Base-by-base conservation (phyloP, 805 yeast genomes). In the Metschnikowia reukaufii region DNA sequence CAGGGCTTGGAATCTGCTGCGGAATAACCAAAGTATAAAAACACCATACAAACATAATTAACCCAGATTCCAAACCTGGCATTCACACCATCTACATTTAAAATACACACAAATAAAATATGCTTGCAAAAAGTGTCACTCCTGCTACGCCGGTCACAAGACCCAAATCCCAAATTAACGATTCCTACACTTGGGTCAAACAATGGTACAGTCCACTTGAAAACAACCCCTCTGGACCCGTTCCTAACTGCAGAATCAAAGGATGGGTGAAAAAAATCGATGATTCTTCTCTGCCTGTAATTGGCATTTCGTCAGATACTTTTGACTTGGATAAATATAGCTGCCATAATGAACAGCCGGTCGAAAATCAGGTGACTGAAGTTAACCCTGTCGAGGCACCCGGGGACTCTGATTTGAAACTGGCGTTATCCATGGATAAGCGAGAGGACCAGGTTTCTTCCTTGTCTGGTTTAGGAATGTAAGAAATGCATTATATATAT, bases 331-430 rank as follows among this genome's bases (percentile, higher is more conserved):
- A 63, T n/a, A 46, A 57, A 16, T 61, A 63, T 65, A 56, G 61
- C 49, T 66, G 71, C 61, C 58, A 64, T 55, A 50, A 60, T 37
- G 64, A 57, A 34, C 83, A 83, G 5, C 82, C 77, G 5, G 79
- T 78, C 7, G 76, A 71, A 29, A 54, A 51, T 12, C 49, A 46
- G 9, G 48, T 40, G 20, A 50, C 44, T 62, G 63, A 64, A 44
- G 60, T 58, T 35, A 63, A 58, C 40, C 57, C 62, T 10, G 60
- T 46, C 20, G 48, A 31, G 44, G 48, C 36, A 49, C 41, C 41
- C 39, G 54, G 39, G 18, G 42, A 45, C 34, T 43, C 57, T 4
- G 63, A 61, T 17, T 56, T 63, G 52, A 54, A 52, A 34, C 55
- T 56, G 50, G 67, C 63, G 13, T 48, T 59, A 27, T 54, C 59